Base-by-base conservation (phyloP, 192 early-diverging fungal genomes). In the Lobosporangium transversale region DNA sequence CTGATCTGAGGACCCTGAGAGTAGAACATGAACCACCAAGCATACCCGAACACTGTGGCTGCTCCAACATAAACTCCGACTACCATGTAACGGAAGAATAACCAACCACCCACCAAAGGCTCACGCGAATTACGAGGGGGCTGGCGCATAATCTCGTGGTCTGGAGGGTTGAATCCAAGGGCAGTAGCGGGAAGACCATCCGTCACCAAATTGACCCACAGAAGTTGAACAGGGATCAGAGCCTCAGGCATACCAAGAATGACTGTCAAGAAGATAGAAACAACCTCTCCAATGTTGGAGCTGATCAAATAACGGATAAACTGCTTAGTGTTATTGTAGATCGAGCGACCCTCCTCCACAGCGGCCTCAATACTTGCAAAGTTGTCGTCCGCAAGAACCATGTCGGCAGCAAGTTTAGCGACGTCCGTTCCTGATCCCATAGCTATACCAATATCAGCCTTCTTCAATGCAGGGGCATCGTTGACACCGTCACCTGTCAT, bases 401-500 rank as follows among this genome's bases (percentile, higher is more conserved):
- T 98, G 80, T 98, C 98, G 43, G 93, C 92, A 8, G 98, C 98
- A 27, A 97, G 83, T 85, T 98, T 98, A 51, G 98, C 96, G 48
- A 99, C 97, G 79, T 98, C 98, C 0, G 98, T 97, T 68, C 98
- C 98, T 15, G 88, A 86, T 26, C 98, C 98, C 97, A 99, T 99
- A 9, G 98, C 96, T 58, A 99, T 87, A 79, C 98, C 98, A 85
- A 99, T 98, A 80, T 99, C 96, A 35, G 98, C 98, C 80, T 92
- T 92, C 81, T 97, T 97, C 45, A 99, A 81, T 29, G 98, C 97
- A 18, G 97, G 95, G 29, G 97, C 97, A 75, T 99, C 97, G 76
- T 98, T 99, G 44, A 99, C 96, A 84, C 98, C 97, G 71, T 99
- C 98, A 62, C 98, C 98, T 23, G 96, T 97, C 95, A 96, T 95